phyloP scores from a whole-genome alignment of 2,329 filamentous ascomycete species.

The Bipolaris oryzae region DNA sequence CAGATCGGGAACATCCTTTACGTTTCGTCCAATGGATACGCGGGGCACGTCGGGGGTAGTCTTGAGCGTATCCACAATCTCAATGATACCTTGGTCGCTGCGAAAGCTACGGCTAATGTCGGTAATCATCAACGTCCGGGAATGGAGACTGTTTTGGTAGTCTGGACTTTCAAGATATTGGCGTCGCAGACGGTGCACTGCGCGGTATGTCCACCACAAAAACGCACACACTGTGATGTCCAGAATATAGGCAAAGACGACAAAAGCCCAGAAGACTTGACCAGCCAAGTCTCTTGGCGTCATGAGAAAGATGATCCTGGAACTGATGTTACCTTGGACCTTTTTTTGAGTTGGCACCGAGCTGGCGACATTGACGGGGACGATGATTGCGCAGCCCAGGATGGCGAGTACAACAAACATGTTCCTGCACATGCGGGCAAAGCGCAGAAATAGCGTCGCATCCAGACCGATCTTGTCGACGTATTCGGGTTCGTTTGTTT shows the following conservation, averaged over 20 bases:
- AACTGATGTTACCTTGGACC: slow-evolving; percentile 8
- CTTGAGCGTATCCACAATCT: slow-evolving; percentile 79
- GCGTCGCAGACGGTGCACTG: slow-evolving; percentile 72
- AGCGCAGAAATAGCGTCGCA: slow-evolving; percentile 86
- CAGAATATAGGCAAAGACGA: slow-evolving; percentile 67
- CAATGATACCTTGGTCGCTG: slow-evolving; percentile 84
- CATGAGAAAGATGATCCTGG: slow-evolving; percentile 34
- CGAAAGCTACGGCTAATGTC: slow-evolving; percentile 79
- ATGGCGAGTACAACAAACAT: slow-evolving; percentile 78
- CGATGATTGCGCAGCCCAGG: slow-evolving; percentile 75
- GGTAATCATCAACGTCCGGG: slow-evolving; percentile 71
- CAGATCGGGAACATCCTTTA: slow-evolving; percentile 84
- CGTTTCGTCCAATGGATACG: slow-evolving; percentile 85
- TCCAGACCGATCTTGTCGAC: slow-evolving; percentile 88
- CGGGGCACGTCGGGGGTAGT: slow-evolving; percentile 79
- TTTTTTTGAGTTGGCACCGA: slow-evolving; percentile 21
- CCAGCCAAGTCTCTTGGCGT: slow-evolving; percentile 57
- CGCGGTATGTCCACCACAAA: slow-evolving; percentile 87
- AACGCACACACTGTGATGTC: slow-evolving; percentile 79
- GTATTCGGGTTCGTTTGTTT: slow-evolving; percentile 76
- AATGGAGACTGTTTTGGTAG: slow-evolving; percentile 86
- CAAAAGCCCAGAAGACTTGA: slow-evolving; percentile 63
- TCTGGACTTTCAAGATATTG: slow-evolving; percentile 84
- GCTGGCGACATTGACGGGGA: slow-evolving; percentile 74
- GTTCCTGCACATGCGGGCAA: slow-evolving; percentile 88